Percentiles rank a stretch among this genome's conserved stretches.
Conservation (phyloP, 257 asterid species). For the Capsicum rhomboideum region DNA sequence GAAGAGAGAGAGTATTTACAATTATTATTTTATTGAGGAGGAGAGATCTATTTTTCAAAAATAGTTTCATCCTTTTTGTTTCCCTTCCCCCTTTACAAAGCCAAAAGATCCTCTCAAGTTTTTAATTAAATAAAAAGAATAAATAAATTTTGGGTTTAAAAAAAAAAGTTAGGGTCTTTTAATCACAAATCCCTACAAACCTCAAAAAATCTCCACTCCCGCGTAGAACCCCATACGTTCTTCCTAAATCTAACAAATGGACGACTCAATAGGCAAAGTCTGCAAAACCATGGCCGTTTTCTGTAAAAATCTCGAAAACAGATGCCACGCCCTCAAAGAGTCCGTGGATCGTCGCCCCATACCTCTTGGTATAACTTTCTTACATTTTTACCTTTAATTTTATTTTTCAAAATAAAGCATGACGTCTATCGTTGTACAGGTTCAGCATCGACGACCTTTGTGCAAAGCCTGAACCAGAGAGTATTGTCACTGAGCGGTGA, state of each 20-base stretch:
- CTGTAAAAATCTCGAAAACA: conserved; percentile 74
- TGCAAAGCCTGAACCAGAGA: conserved; percentile 57
- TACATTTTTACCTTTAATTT: background rate
- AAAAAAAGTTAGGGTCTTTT: too few relatives aligned
- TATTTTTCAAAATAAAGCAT: background rate
- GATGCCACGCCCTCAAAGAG: conserved; percentile 66
- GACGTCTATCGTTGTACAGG: conserved; percentile 21
- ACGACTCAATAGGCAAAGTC: conserved; percentile 50
- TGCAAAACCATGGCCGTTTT: conserved; percentile 53
- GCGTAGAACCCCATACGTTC: background rate
- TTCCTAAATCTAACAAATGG: conserved; percentile 29
- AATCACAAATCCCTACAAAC: too few relatives aligned
- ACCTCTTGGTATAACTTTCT: conserved; percentile 54
- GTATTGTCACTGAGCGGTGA: conserved; percentile 47
- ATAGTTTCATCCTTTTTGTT: too few relatives aligned
- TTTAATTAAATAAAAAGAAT: too few relatives aligned
- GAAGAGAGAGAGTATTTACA: too few relatives aligned
- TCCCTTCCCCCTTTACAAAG: too few relatives aligned
- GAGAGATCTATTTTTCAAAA: too few relatives aligned
- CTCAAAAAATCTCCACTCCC: background rate
- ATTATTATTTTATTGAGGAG: too few relatives aligned
- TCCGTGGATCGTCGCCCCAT: conserved; percentile 84
- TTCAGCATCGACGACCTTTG: conserved; percentile 85
- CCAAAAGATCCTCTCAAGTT: too few relatives aligned
- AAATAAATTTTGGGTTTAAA: too few relatives aligned